Percentiles rank a stretch among this genome's conserved stretches.
These are phyloP conservation scores for Coffea canephora DNA, from an alignment of 257 asterid species.

Conservation along the genomic window DNA sequence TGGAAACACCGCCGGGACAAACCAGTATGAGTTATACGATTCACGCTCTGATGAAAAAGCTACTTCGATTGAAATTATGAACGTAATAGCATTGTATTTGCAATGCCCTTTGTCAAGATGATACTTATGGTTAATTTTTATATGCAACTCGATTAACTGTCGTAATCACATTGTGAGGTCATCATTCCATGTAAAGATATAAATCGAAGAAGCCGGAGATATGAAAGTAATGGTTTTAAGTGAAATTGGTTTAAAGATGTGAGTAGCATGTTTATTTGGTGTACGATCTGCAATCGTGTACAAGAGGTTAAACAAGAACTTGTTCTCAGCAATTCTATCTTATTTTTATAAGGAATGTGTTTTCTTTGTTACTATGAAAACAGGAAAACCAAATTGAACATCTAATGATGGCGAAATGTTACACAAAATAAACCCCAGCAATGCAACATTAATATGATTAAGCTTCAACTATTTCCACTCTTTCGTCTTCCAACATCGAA, in stretches of 20 bases:
- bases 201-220: not conserved
- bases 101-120: not conserved
- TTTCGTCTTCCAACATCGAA: conserved; percentile 67
- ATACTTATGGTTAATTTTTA: not conserved
- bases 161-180: not conserved
- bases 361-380: not conserved
- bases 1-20: not conserved
- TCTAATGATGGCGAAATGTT: not conserved
- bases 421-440: not conserved
- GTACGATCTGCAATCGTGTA: not conserved
- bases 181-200: not conserved
- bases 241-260: not conserved
- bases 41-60: not conserved
- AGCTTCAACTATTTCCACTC: conserved; percentile 24
- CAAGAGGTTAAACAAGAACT: not conserved
- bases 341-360: not conserved
- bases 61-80: not conserved
- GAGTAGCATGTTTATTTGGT: not conserved
- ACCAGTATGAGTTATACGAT: not conserved
- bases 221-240: not conserved
- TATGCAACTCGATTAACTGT: not conserved
- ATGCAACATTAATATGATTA: too few species aligned
- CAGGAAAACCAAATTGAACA: not conserved
- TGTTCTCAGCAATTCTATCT: not conserved
- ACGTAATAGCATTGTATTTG: not conserved